These are phyloP conservation scores for Cicer pinnatifidum DNA, from an alignment of 306 rosid species.

Conservation along the genomic window DNA sequence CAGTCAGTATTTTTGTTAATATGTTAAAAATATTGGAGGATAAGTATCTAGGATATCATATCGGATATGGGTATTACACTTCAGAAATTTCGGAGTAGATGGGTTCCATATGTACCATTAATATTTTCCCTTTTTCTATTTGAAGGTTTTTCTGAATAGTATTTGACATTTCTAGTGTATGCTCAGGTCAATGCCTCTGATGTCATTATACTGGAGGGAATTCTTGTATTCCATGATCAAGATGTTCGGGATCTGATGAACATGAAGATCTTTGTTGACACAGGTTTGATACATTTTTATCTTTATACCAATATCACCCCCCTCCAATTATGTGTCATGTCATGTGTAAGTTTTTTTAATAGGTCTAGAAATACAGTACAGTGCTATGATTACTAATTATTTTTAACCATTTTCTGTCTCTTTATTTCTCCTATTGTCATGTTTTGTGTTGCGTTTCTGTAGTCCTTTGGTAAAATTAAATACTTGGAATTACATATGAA, in stretches of 20 bases:
- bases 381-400: not conserved
- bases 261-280: conserved; percentile 96
- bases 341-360: not conserved
- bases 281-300: conserved; percentile 61
- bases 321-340: conserved; percentile 4
- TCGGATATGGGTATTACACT: not conserved
- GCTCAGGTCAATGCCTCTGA: conserved; percentile 93
- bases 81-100: not conserved
- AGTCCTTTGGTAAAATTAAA: conserved; percentile 1
- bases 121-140: not conserved
- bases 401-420: conserved; percentile 23
- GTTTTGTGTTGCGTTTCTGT: conserved; percentile 36
- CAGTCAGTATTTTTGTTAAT: not conserved
- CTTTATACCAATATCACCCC: not conserved
- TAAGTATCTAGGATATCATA: not conserved
- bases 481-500: conserved; percentile 18
- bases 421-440: not conserved
- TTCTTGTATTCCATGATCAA: conserved; percentile 95
- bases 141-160: conserved; percentile 6
- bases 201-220: conserved; percentile 95
- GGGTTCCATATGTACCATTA: not conserved
- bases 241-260: conserved; percentile 89
- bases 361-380: conserved; percentile 5
- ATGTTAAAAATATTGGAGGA: not conserved
- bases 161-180: conserved; percentile 38